Evolutionary conservation across 2,329 filamentous ascomycete species (phyloP), one percentile per base, ranked within the genome.

Genomic region (Penicillium sp.): DNA sequence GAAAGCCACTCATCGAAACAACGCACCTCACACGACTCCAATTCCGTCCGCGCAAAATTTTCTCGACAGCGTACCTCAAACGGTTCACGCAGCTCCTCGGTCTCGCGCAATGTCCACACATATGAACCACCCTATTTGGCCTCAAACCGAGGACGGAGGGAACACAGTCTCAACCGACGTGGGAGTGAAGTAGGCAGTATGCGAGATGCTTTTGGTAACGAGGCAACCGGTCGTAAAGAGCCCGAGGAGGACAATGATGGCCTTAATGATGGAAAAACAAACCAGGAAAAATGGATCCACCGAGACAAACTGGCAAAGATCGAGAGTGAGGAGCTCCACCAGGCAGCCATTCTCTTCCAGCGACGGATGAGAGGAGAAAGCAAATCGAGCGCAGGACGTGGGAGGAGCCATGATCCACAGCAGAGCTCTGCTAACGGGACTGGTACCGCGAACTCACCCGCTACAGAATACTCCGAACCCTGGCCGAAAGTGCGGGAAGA

Each of bases 301-400:
- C 73, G 79, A 10, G 79, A 81, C 62, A 81, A 81, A 64, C 64
- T 81, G 57, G 79, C 79, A 23, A 75, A 74, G 54, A 81, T 81
- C 35, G 79, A 81, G 63, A 81, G 78, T 56, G 77, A 81, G 67
- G 79, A 81, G 62, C 65, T 81, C 49, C 79, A 81, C 53, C 77
- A 79, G 62, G 77, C 77, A 10, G 77, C 78, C 21, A 76, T 79
- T 48, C 70, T 76, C 37, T 78, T 71, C 64, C 77, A 72, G 57
- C 73, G 69, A 56, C 75, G 70, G 23, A 69, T 70, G 40, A 71
- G 74, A 50, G 66, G 71, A 13, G 72, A 71, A 43, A 76, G 68
- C 59, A 73, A 70, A 60, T 71, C 75, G 35, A 69, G 66, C 50
- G 70, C 66, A 52, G 70, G 68, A 43, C 73, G 73, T 57, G 75